Evolutionary conservation across 2,329 filamentous ascomycete genomes (phyloP), one percentile per base, ranked within the genome.

Genomic region (Neonectria coccinea): DNA sequence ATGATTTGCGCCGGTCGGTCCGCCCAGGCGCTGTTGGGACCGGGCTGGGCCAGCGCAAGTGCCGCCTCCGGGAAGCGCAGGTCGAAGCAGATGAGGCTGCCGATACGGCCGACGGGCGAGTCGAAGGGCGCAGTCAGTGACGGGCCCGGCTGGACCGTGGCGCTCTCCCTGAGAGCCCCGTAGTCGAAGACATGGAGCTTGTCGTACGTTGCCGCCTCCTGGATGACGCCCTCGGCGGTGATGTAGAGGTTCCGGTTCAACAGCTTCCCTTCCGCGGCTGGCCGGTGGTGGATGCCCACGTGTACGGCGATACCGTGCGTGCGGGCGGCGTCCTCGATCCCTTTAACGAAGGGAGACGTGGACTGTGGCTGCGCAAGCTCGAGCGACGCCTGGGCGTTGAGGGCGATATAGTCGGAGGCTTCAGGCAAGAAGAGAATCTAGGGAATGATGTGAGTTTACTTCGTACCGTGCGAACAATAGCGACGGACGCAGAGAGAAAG

Each of bases 121-220:
- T 87, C 81, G 73, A 96, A 93, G 0, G 94, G 94, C 3, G 87
- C 77, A 1, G 88, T 81, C 44, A 97, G 87, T 2, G 79, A 70
- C 29, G 79, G 78, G 0, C 93, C 93, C 5, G 87, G 85, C 73
- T 94, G 90, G 0, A 94, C 92, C 50, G 85, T 91, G 27, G 78
- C 77, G 56, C 80, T 84, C 74, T 87, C 85, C 63, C 78, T 80
- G 20, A 87, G 81, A 10, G 74, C 70, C 14, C 81, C 84, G 70
- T 86, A 87, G 79, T 97, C 93, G 79, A 98, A 97, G 14, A 97
- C 85, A 77, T 97, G 94, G 33, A 97, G 81, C 78, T 98, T 98
- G 78, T 97, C 91, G 80, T 97, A 97, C 20, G 79, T 77, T 1
- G 75, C 76, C 6, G 78, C 67, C 2, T 81, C 74, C 47, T 79